Percentiles rank a stretch among this genome's conserved stretches.
phyloP scores from a whole-genome alignment of 2,329 filamentous ascomycete species.

The Sporothrix protearum region DNA sequence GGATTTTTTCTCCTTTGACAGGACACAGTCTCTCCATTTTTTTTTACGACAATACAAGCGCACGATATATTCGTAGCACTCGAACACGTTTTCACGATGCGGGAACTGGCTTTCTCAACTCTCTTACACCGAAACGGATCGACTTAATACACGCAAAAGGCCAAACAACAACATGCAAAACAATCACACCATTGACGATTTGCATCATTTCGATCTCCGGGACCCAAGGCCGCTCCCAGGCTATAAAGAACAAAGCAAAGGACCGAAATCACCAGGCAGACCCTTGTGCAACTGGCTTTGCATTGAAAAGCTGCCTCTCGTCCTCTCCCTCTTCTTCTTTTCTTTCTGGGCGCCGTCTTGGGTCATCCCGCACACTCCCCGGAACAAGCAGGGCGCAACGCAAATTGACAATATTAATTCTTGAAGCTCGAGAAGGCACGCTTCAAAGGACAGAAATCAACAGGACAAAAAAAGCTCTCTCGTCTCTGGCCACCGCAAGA shows the following conservation, averaged over 20 bases:
- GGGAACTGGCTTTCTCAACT: conserved; percentile 9
- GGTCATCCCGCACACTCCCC: not conserved
- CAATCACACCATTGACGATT: not conserved
- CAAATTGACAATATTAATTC: conserved; percentile 16
- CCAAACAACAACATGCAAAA: conserved; percentile 10
- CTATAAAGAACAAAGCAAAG: not conserved
- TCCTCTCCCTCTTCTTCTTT: not conserved
- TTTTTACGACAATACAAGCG: conserved; percentile 12
- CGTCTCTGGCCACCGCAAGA: not conserved
- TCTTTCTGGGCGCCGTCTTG: not conserved
- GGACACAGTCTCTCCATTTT: not conserved
- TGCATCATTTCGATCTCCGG: not conserved
- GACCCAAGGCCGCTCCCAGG: not conserved
- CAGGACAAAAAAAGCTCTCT: not conserved
- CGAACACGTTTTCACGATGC: not conserved
- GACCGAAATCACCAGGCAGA: not conserved
- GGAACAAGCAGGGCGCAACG: conserved; percentile 6
- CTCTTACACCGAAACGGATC: not conserved
- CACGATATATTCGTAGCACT: conserved; percentile 18
- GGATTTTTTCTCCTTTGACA: conserved; percentile 24
- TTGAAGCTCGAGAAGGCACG: conserved; percentile 13
- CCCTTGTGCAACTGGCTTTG: conserved; percentile 17
- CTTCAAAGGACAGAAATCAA: conserved; percentile 11
- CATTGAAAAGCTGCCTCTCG: not conserved
- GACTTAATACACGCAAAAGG: conserved; percentile 6